These are phyloP conservation scores for Pseudogymnoascus sp. DNA, from an alignment of 2,329 filamentous ascomycete species.

Conservation along the genomic window DNA sequence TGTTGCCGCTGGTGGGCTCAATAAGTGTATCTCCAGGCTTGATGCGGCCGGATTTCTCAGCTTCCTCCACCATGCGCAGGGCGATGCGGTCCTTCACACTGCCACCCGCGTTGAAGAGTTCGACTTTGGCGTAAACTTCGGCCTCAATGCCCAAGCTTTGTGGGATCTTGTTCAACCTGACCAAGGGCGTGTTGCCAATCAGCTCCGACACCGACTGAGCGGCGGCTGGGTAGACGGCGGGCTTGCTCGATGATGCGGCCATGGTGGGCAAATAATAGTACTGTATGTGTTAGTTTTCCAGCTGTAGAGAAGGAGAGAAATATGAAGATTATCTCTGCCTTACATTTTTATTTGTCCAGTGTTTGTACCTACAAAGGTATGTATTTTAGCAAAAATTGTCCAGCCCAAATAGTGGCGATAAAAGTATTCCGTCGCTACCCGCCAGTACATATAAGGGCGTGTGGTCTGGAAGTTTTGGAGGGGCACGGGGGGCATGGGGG, in stretches of 20 bases:
- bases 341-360: background rate
- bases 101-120: slow-evolving; percentile 89
- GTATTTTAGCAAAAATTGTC: background rate
- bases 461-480: background rate
- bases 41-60: slow-evolving; percentile 83
- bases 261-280: background rate
- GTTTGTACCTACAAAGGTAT: background rate
- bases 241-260: slow-evolving; percentile 15
- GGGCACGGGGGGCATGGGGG: background rate
- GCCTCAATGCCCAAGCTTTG: slow-evolving; percentile 83
- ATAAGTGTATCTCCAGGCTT: slow-evolving; percentile 96
- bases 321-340: background rate
- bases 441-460: background rate
- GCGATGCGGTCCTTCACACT: slow-evolving; percentile 95
- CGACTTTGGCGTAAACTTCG: slow-evolving; percentile 82
- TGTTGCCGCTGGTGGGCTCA: slow-evolving; percentile 96
- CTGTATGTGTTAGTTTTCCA: background rate
- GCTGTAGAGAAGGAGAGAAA: background rate
- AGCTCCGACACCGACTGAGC: slow-evolving; percentile 67
- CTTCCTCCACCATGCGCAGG: slow-evolving; percentile 93
- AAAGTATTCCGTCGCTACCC: slow-evolving; percentile 3
- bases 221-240: slow-evolving; percentile 22
- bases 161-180: slow-evolving; percentile 86
- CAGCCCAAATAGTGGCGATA: background rate
- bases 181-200: slow-evolving; percentile 93